Conservation (phyloP, 257 asterid species). For the Asclepias syriaca region DNA sequence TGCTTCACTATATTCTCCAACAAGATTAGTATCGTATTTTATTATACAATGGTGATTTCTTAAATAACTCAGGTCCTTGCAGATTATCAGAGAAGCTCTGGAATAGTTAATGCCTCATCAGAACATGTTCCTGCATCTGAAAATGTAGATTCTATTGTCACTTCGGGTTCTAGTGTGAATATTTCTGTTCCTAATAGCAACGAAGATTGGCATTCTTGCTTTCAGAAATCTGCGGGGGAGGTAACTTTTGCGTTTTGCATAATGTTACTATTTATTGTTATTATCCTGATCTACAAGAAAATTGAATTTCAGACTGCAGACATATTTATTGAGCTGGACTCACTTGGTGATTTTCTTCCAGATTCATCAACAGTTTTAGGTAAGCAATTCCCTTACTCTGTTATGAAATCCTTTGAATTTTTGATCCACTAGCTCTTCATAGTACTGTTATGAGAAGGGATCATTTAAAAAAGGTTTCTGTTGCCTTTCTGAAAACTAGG, state of each 20-base stretch:
- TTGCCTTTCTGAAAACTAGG: constrained; percentile 10
- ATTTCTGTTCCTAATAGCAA: constrained; percentile 26
- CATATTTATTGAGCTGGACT: constrained; percentile 35
- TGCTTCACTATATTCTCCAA: background rate
- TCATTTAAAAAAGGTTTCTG: background rate
- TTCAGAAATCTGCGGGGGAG: constrained; percentile 41
- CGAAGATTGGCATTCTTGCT: constrained; percentile 30
- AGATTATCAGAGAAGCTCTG: constrained; percentile 16
- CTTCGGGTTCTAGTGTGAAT: constrained; percentile 25
- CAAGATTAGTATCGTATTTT: background rate
- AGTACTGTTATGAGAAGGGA: background rate
- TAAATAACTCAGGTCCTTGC: constrained; percentile 8
- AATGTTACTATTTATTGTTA: constrained; percentile 3
- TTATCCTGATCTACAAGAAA: constrained; percentile 18
- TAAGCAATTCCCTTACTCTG: constrained; percentile 13
- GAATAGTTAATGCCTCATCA: constrained; percentile 7
- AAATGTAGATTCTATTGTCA: constrained; percentile 12
- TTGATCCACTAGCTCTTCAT: background rate
- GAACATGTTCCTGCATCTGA: constrained; percentile 20
- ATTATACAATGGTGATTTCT: background rate
- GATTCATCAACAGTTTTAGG: constrained; percentile 29
- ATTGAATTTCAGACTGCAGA: constrained; percentile 41
- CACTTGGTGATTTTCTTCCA: constrained; percentile 39
- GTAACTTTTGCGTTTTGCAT: constrained; percentile 31
- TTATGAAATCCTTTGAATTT: background rate